phyloP scores from a whole-genome alignment of 306 rosid species.

The Vachellia collinsii region DNA sequence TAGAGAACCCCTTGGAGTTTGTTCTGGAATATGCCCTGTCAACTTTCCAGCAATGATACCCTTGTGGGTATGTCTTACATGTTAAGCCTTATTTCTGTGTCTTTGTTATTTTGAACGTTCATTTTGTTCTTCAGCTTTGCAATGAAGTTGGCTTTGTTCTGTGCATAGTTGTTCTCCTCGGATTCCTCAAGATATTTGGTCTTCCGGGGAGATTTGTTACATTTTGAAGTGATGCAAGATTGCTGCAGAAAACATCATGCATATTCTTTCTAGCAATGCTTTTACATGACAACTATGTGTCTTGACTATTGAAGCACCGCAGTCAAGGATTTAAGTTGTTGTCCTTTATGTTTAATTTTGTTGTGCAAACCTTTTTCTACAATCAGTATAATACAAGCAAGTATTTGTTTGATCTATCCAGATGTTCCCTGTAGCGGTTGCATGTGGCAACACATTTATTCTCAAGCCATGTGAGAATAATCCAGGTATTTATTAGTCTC shows the following conservation, averaged over 20 bases:
- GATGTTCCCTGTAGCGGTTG: conserved; percentile 78
- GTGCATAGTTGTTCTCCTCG: conserved; percentile 1
- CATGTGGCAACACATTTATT: conserved; percentile 79
- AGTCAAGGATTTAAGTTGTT: background rate
- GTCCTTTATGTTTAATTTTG: background rate
- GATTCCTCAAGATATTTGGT: too few species aligned
- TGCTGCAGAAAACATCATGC: too few species aligned
- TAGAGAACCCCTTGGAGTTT: conserved; percentile 84
- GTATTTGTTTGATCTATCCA: conserved; percentile 44
- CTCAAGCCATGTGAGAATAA: conserved; percentile 74
- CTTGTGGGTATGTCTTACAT: conserved; percentile 67
- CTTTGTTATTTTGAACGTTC: conserved; percentile 22
- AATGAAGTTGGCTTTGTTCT: conserved; percentile 10
- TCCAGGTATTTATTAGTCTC: conserved; percentile 53
- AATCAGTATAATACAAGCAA: background rate
- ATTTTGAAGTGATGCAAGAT: too few species aligned
- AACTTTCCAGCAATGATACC: conserved; percentile 65
- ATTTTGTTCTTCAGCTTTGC: conserved; percentile 13
- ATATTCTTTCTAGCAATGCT: too few species aligned
- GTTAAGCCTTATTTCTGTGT: conserved; percentile 17
- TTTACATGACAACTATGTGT: too few species aligned
- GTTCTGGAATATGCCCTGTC: conserved; percentile 80
- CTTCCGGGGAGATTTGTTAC: too few species aligned
- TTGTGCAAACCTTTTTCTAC: conserved; percentile 18
- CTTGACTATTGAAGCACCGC: conserved; percentile 13